Percentiles rank a stretch among this genome's conserved stretches.
phyloP scores from a whole-genome alignment of 2,329 filamentous ascomycete genomes.

The Aspergillus sp. region DNA sequence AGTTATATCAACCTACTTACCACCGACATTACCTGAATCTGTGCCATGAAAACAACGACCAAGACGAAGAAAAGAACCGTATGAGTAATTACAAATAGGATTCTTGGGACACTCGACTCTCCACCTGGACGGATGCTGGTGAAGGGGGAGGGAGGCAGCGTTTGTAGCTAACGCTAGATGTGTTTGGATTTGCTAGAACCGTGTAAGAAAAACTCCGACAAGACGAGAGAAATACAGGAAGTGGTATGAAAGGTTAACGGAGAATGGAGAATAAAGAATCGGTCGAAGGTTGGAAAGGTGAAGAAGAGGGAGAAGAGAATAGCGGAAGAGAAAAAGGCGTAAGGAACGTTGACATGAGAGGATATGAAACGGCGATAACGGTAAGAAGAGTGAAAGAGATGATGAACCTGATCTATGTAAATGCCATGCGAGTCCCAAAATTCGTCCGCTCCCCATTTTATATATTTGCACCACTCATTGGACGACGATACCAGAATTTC shows the following conservation, averaged over 20 bases:
- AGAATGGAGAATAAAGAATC: constrained; percentile 21
- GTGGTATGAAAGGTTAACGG: constrained; percentile 19
- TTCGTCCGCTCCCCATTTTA: constrained; percentile 39
- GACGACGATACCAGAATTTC: constrained; percentile 34
- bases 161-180: constrained; percentile 28
- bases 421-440: constrained; percentile 41
- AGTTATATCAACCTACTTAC: background rate
- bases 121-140: background rate
- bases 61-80: background rate
- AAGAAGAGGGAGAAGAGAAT: constrained; percentile 1
- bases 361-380: constrained; percentile 5
- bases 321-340: background rate
- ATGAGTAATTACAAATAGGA: background rate
- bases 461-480: constrained; percentile 39
- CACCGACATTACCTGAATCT: background rate
- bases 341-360: constrained; percentile 9
- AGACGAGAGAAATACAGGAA: constrained; percentile 34
- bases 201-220: constrained; percentile 31
- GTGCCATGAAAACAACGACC: background rate
- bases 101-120: background rate
- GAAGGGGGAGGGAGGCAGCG: constrained; percentile 8
- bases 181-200: constrained; percentile 34
- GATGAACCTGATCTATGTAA: constrained; percentile 40
- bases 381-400: constrained; percentile 27
- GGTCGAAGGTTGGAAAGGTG: constrained; percentile 17